Conservation (phyloP, 2,329 filamentous ascomycete species). For the Botryotinia globosa region DNA sequence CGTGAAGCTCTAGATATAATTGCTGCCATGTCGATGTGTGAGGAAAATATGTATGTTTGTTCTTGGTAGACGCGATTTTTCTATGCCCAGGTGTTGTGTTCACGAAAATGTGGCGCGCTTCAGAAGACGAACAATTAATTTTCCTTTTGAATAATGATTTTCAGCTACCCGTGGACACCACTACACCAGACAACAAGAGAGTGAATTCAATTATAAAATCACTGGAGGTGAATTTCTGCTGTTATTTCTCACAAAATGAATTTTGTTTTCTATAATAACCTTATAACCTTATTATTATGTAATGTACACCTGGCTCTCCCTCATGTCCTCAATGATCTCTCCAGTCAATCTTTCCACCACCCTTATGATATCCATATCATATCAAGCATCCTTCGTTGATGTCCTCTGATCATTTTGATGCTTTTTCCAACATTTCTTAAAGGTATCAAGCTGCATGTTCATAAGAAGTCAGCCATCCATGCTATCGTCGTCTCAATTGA, state of each 20-base stretch:
- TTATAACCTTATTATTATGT: too few species aligned
- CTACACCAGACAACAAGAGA: neutral
- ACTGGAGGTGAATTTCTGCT: neutral
- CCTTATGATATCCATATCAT: neutral
- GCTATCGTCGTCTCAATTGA: neutral
- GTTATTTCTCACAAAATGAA: neutral
- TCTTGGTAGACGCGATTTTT: constrained; percentile 22
- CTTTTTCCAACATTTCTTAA: constrained; percentile 86
- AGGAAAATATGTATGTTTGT: neutral
- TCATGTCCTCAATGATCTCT: neutral
- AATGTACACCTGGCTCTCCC: neutral
- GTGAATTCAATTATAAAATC: neutral
- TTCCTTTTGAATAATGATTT: neutral
- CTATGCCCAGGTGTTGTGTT: too few species aligned
- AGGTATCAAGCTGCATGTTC: constrained; percentile 73
- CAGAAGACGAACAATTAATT: neutral
- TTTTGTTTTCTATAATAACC: neutral
- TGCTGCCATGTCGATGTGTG: constrained; percentile 13
- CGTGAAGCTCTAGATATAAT: constrained; percentile 27
- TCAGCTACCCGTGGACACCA: neutral
- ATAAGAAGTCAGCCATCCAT: constrained; percentile 22
- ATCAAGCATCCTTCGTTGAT: constrained; percentile 64
- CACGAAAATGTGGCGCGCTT: constrained; percentile 3
- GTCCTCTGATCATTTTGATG: constrained; percentile 86
- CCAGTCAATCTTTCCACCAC: neutral